Base-by-base conservation (phyloP, 208 protist species). In the Trypanosoma brucei region DNA sequence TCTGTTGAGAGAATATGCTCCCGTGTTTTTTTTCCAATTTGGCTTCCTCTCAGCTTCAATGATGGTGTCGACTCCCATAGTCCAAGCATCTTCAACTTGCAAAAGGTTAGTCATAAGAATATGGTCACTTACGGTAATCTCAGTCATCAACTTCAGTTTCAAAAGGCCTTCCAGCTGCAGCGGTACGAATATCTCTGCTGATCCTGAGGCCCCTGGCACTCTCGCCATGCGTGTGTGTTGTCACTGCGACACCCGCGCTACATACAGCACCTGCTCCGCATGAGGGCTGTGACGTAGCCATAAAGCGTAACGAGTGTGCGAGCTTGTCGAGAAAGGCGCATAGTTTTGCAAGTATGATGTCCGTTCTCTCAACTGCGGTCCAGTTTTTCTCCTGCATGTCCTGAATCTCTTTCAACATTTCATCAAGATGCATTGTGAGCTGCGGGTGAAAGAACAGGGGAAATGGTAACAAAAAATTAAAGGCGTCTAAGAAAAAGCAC, bases 401-500 rank as follows among this genome's bases (percentile, higher is more conserved):
- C 11, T 34, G 37, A 37, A 73, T 33, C 40, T 73, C 68, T 14
- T 57, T 52, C 13, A 73, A 39, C 54, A 73, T 57, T 13, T 62
- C 39, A 35, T 73, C 48, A 63, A 62, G 7, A n/a, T 67, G 37
- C 68, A 73, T 73, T 33, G 14, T 46, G 34, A 30, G 49, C 5
- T n/a, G 31, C 53, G 68, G 62, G 34, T 7, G 14, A 44, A 63
- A 70, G 51, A 39, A 31, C 61, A 55, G 62, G 48, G 69, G 51
- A 39, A 65, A 63, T 44, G 59, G 33, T 61, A 52, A 63, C 44
- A 40, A 46, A 65, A 57, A 52, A 67, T 9, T 56, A 78, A 59
- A 55, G n/a, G 39, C 45, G 55, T 49, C 70, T 70, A 35, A 90
- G 59, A 66, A 77, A 84, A 3, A 81, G 59, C 0, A 81, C 70